Base-by-base conservation (phyloP, 192 early-diverging fungal genomes). In the Coemansia sp. region DNA sequence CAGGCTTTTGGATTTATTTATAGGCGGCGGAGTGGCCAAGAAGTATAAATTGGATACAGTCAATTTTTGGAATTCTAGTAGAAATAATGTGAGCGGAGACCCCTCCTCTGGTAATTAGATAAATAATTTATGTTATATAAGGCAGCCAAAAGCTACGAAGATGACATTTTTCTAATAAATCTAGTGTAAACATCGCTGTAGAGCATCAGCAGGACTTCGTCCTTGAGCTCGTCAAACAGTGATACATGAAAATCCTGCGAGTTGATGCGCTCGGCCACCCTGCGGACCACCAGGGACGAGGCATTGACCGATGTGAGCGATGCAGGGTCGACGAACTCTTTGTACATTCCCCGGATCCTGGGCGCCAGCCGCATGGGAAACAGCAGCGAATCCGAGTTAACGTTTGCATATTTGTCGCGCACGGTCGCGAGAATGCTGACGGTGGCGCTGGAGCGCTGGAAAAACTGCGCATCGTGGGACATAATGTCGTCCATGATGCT, bases 171-270 rank as follows among this genome's bases (percentile, higher is more conserved):
- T 38, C 62, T 53, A 55, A 72, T 68, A 51, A 68, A 83, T 34
- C 75, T 57, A 6, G 75, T 67, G 61, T 72, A 83, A 23, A 83
- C 75, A 48, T 77, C 76, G 2, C 55, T 73, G 66, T 83, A 83
- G 4, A 83, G 75, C 81, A 83, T 83, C 30, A 72, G 64, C 16
- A 83, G 44, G 12, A 83, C 81, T 26, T 83, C 81, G 33, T 69
- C 38, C 46, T 75, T 77, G 21, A 77, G 56, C 45, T 77, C 72
- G 48, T 83, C 81, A 20, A 83, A 63, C 12, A 78, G 14, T 2
- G 67, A 66, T 26, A 78, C 21, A 1, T 58, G 53, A 11, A 58
- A 58, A 6, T 67, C 36, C 0, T 67, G 63, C 39, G 21, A 58
- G n/a, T 67, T 30, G 15, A 78, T 65, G 21, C 56, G 33, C n/a